Evolutionary conservation across 2,329 filamentous ascomycete genomes (phyloP).

Genomic region (Lecanicillium sp.): DNA sequence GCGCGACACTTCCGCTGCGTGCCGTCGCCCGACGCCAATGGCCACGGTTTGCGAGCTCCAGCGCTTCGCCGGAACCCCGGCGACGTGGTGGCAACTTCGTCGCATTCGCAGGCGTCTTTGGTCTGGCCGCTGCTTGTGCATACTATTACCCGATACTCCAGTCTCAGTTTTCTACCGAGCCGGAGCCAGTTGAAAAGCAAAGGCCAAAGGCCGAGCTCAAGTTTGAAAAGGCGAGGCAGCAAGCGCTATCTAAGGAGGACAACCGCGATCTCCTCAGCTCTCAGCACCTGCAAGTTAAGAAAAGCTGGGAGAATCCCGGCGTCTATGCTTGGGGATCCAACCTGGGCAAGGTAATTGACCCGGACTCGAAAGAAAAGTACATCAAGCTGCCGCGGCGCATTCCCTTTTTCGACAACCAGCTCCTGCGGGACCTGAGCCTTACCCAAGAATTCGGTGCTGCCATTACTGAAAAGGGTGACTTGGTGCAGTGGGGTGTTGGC

Average conservation of each 20-base stretch:
- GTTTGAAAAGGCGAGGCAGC: conserved; percentile 59
- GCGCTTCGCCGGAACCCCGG: conserved; percentile 11
- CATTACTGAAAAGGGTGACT: conserved; percentile 77
- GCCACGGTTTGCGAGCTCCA: conserved; percentile 19
- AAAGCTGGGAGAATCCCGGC: conserved; percentile 73
- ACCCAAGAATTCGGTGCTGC: conserved; percentile 77
- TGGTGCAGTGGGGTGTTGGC: conserved; percentile 84
- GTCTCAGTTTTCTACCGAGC: conserved; percentile 15
- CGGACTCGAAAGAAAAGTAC: conserved; percentile 66
- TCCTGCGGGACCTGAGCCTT: conserved; percentile 82
- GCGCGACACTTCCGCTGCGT: conserved; percentile 8
- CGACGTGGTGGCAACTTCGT: conserved; percentile 21
- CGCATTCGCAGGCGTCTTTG: conserved; percentile 25
- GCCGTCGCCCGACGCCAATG: conserved; percentile 19
- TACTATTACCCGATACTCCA: conserved; percentile 30
- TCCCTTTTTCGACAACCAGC: conserved; percentile 71
- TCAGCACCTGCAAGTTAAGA: conserved; percentile 81
- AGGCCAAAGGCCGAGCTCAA: conserved; percentile 44
- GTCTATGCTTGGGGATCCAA: conserved; percentile 96
- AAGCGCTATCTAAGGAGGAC: conserved; percentile 58
- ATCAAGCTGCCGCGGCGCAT: conserved; percentile 78
- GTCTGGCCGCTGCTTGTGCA: conserved; percentile 28
- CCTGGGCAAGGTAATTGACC: conserved; percentile 73
- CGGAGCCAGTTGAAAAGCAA: conserved; percentile 10
- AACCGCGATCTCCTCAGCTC: conserved; percentile 71